Evolutionary conservation across 371 early-diverging fungal genomes (phyloP).

Genomic region (Apophysomyces elegans): DNA sequence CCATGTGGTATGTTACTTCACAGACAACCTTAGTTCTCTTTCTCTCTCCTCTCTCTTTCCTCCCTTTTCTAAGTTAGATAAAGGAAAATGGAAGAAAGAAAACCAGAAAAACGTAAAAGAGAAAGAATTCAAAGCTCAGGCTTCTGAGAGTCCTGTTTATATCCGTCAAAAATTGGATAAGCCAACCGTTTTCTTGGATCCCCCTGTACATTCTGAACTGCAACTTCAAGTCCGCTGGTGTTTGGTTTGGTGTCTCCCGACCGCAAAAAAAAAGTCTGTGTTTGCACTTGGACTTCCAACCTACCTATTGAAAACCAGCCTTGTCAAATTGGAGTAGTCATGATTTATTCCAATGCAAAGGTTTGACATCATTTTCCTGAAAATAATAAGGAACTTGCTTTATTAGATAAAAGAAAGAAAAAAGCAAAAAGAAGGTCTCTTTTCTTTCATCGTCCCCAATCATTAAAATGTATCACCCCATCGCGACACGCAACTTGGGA

Average conservation of each 20-base stretch:
- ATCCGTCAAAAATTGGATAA: neutral
- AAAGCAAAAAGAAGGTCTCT: too few relatives aligned
- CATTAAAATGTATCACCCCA: neutral
- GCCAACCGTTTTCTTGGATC: neutral
- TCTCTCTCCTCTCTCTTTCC: neutral
- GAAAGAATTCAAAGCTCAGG: neutral
- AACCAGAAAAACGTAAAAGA: neutral
- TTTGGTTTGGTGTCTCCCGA: slow-evolving; percentile 1
- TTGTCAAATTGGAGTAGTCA: too few relatives aligned
- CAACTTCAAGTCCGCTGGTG: neutral
- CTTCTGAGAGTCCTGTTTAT: neutral
- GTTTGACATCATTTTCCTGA: too few relatives aligned
- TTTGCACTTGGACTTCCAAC: slow-evolving; percentile 5
- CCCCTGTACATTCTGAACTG: neutral
- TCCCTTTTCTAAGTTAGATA: neutral
- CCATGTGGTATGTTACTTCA: slow-evolving; percentile 10
- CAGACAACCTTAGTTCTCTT: neutral
- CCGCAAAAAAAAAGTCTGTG: neutral
- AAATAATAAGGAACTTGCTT: too few relatives aligned
- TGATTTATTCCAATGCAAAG: too few relatives aligned
- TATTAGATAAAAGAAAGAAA: too few relatives aligned
- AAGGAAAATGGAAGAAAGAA: neutral
- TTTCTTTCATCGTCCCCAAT: neutral
- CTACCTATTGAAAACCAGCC: too few relatives aligned
- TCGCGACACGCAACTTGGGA: too few relatives aligned